Base-by-base conservation (phyloP, 108 stramenopile species). In the Cyclotella baltica region DNA sequence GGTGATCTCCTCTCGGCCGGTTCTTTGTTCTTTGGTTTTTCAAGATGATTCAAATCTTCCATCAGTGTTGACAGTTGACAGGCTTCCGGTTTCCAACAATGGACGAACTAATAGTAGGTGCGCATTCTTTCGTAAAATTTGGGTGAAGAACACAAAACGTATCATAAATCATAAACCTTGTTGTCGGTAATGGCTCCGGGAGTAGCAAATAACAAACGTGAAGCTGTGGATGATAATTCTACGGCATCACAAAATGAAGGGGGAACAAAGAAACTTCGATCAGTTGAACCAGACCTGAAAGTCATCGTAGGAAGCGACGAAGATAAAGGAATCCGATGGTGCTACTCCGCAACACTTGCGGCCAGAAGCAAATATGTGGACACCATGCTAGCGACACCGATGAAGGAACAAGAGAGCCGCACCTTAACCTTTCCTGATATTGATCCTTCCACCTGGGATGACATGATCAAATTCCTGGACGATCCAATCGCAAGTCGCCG, bases 401-500 rank as follows among this genome's bases (percentile, higher is more conserved):
- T 72, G 71, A 9, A 30, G 5, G 71, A 72, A 58, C 27, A 57
- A 20, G 71, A 72, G 37, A 46, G 10, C 4, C 25, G 36, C 9
- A 72, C 71, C 25, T 61, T 72, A 35, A 72, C 71, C n/a, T 72
- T 72, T 25, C 71, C 71, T 18, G 71, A 72, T 28, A 72, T 72
- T 36, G 16, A 5, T 28, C 56, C 27, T 9, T 56, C 27, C 19
- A 4, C 27, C 3, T 72, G 71, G 71, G 38, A 61, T 2, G 40
- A 61, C 37, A 40, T 57, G 55, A 61, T 48, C 29, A 37, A 10
- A 9, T 72, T 61, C 40, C 27, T 72, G 22, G 71, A 72, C 27
- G 36, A 37, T 47, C 71, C 71, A 15, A 5, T 59, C 11, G 71
- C 71, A 10, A 23, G 31, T 6, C 30, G 71, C 11, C 22, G 29